These are phyloP conservation scores for Annulohypoxylon nitens DNA, from an alignment of 495 filamentous ascomycete species.

Conservation along the genomic window DNA sequence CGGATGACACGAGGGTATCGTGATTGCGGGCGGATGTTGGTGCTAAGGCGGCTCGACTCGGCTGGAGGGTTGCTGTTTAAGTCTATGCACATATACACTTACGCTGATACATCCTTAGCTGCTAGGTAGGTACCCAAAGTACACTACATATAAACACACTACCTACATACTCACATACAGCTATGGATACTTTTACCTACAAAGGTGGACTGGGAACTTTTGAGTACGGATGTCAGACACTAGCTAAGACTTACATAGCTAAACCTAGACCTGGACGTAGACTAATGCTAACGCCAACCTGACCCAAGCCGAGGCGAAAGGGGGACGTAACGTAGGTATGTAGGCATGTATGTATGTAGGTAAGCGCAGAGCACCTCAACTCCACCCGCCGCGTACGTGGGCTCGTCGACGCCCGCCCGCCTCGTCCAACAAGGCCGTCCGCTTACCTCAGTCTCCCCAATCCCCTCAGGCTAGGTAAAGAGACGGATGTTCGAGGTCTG, in stretches of 20 bases:
- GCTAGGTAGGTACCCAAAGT: background rate
- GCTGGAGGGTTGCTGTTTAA: background rate
- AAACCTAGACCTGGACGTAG: background rate
- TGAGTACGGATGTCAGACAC: background rate
- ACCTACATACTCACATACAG: too few species aligned
- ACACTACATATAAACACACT: background rate
- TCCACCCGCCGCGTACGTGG: background rate
- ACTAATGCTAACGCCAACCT: background rate
- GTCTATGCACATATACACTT: background rate
- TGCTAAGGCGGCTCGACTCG: background rate
- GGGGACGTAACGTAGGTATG: background rate
- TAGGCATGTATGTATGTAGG: slow-evolving; percentile 2
- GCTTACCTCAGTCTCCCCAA: background rate
- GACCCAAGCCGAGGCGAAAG: background rate
- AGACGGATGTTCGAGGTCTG: slow-evolving; percentile 5
- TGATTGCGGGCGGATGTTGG: background rate
- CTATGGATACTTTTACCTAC: background rate
- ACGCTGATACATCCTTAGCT: background rate
- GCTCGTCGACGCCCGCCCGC: background rate
- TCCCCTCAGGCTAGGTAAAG: slow-evolving; percentile 1
- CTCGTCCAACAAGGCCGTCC: background rate
- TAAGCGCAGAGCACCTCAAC: background rate
- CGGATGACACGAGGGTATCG: slow-evolving; percentile 4
- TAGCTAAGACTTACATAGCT: background rate
- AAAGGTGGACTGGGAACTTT: background rate